These are phyloP conservation scores for Mortierella sp. DNA, from an alignment of 371 early-diverging fungal species.

Conservation along the genomic window DNA sequence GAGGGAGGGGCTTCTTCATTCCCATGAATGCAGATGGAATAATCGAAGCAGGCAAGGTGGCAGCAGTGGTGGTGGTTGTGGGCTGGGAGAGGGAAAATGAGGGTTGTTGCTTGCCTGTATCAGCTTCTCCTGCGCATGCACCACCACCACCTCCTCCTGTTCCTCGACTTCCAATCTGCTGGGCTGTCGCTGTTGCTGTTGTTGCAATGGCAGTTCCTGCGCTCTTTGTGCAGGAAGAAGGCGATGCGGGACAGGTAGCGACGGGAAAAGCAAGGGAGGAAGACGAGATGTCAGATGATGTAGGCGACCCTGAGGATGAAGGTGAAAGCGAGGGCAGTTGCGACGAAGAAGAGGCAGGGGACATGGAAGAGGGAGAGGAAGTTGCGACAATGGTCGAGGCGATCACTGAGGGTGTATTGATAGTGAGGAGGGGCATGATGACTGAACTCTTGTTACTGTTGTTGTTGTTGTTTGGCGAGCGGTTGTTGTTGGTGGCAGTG, in stretches of 20 bases:
- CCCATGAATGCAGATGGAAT: constrained; percentile 42
- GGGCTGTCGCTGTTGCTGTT: constrained; percentile 11
- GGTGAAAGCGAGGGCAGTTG: constrained; percentile 5
- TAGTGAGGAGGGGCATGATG: constrained; percentile 27
- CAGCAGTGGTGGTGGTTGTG: background rate
- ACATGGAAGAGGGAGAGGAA: background rate
- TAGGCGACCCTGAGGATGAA: constrained; percentile 13
- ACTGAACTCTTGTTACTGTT: constrained; percentile 16
- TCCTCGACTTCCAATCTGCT: background rate
- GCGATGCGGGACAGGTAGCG: background rate
- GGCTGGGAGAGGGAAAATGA: constrained; percentile 28
- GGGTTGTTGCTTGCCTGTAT: constrained; percentile 1
- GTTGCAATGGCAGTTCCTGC: background rate
- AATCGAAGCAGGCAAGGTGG: constrained; percentile 22
- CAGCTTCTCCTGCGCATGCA: background rate
- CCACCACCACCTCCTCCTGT: background rate
- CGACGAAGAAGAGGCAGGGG: constrained; percentile 10
- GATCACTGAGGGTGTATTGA: constrained; percentile 7
- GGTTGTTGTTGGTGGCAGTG: background rate
- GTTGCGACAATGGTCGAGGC: constrained; percentile 9
- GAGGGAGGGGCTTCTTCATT: constrained; percentile 25
- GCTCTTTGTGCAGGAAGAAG: constrained; percentile 12
- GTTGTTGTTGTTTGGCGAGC: background rate
- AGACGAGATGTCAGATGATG: constrained; percentile 8
- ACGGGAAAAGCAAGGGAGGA: constrained; percentile 4